Base-by-base conservation (phyloP, 2,329 filamentous ascomycete genomes). In the Phialemonium atrogriseum region DNA sequence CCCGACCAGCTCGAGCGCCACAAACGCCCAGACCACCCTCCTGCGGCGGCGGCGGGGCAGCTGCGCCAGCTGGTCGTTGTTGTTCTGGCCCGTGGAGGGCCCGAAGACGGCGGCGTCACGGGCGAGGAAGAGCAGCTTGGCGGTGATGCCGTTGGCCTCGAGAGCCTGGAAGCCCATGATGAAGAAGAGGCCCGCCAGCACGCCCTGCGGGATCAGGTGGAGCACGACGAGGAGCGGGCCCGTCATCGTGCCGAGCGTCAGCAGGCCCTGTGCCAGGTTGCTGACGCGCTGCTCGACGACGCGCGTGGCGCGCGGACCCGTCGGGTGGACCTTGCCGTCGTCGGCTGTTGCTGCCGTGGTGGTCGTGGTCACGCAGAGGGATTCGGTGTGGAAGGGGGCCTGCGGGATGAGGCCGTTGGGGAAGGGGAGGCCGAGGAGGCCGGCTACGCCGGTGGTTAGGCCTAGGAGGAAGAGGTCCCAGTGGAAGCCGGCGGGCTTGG, bases 401-500 rank as follows among this genome's bases (percentile, higher is more conserved):
- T 89, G 84, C 0, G 84, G 84, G 42, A 89, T 88, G 17, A 89
- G 73, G 19, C 84, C 84, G 51, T 89, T 89, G 31, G 84, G 84
- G 43, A 85, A 85, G 2, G 84, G 84, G 9, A 89, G 68, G 11
- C 84, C 84, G 10, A 89, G 64, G 16, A 89, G 64, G 9, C 84
- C 84, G 4, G 81, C 79, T 2, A 88, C 58, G 30, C 80, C 81
- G 0, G 84, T 88, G 2, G 83, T 88, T 17, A 85, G 60, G 5
- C 84, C 84, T 1, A 89, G 74, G 18, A 89, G 73, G 58, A 87
- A 88, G 23, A 89, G 55, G 46, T 89, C 84, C 84, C 84, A 89
- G 57, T 89, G 84, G 49, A 89, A 89, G 10, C 84, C 84, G 26
- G 84, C 81, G 4, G 84, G 84, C 48, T 89, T 89, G 14, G 73